Base-by-base conservation (phyloP, 2,329 filamentous ascomycete genomes). In the Neofusicoccum ribis region DNA sequence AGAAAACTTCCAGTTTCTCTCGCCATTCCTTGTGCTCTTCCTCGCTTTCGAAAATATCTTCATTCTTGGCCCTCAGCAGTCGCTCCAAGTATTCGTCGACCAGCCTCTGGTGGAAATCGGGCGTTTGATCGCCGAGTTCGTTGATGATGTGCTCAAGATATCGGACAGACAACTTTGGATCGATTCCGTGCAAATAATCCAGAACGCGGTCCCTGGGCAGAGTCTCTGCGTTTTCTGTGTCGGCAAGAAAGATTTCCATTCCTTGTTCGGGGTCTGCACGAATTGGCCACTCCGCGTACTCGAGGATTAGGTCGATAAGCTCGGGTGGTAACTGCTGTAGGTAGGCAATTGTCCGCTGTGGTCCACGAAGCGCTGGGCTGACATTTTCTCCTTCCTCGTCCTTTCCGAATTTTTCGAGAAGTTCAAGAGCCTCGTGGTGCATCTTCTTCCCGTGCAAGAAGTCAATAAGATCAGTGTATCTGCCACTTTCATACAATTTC, bases 391-490 rank as follows among this genome's bases (percentile, higher is more conserved):
- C 78, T 1, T 79, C 80, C 65, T 83, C 78, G 47, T 79, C 80
- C 67, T 79, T 86, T 17, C 94, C 94, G 70, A 97, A 97, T 68
- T 89, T 90, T 70, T 87, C 86, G 0, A 99, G 84, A 36, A 97
- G 81, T 69, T 92, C 90, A 17, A 99, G 80, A 0, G 95, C 94
- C 73, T 96, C 89, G 17, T 89, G 88, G 77, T 99, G 95, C 46
- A 98, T 84, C 76, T 90, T 93, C 80, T 99, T 99, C 68, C 95
- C 95, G 72, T 96, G 92, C 70, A 98, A 89, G 74, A 99, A 99
- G 76, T 98, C 94, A n/a, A 99, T 93, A 1, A 99, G 82, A 78
- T 98, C 94, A 60, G 90, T 94, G 77, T 96, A 97, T 37, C 93
- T 88, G 65, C 91, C 91, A 46, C 89, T 92, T 75, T 97, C 92